These are phyloP conservation scores for Capsella rubella DNA, from an alignment of 441 rosid species.

Conservation along the genomic window DNA sequence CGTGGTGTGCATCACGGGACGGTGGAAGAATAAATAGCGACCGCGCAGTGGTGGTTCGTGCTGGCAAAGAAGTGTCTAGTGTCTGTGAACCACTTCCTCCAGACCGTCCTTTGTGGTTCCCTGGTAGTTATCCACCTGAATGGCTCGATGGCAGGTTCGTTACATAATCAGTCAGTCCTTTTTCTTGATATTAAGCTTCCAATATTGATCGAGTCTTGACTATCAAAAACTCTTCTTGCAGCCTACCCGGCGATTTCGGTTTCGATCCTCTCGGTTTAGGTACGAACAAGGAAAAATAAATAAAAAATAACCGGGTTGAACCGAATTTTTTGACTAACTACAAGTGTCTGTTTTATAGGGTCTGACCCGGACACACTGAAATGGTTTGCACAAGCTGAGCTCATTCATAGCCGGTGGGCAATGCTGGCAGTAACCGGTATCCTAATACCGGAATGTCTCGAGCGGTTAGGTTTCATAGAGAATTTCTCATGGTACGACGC, in stretches of 20 bases:
- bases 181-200: not conserved
- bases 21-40: slow-evolving; percentile 37
- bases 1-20: not conserved
- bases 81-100: slow-evolving; percentile 94
- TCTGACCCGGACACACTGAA: slow-evolving; percentile 81
- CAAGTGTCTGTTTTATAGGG: slow-evolving; percentile 49
- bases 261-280: slow-evolving; percentile 97
- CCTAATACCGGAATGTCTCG: slow-evolving; percentile 80
- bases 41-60: slow-evolving; percentile 46
- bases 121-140: slow-evolving; percentile 82
- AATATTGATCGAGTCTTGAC: not conserved
- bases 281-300: slow-evolving; percentile 5
- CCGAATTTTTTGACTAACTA: not conserved
- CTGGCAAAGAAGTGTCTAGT: slow-evolving; percentile 84
- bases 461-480: slow-evolving; percentile 68
- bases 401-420: slow-evolving; percentile 91
- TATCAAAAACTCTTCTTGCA: slow-evolving; percentile 35
- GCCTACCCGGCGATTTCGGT: slow-evolving; percentile 95
- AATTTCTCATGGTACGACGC: slow-evolving; percentile 90
- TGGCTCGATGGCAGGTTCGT: slow-evolving; percentile 95
- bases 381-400: slow-evolving; percentile 97
- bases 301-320: slow-evolving; percentile 5
- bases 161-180: not conserved
- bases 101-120: slow-evolving; percentile 94
- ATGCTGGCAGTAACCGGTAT: slow-evolving; percentile 92